Base-by-base conservation (phyloP, 2,329 filamentous ascomycete genomes). In the Chaetomiaceae sp. region DNA sequence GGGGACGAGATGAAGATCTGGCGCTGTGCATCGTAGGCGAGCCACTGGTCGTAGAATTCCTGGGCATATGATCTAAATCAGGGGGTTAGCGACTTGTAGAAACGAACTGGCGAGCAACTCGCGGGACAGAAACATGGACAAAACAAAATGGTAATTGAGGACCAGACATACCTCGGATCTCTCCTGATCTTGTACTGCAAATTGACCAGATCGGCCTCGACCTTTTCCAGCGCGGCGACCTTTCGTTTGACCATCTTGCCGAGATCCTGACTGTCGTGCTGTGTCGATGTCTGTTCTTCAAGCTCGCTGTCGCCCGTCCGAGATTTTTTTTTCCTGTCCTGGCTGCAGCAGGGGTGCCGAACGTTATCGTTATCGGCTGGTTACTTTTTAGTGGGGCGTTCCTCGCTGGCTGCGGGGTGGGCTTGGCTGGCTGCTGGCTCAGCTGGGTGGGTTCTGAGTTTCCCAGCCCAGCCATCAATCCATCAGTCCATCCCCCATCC, bases 1-100 rank as follows among this genome's bases (percentile, higher is more conserved):
- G 93, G 93, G 42, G 89, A 87, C 37, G 86, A 81, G 63, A 96
- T 78, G 71, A 97, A 96, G 60, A 97, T 89, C 64, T 96, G 89
- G 54, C 88, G 83, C 66, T 95, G 87, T 20, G 88, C 62, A 48
- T 63, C 61, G 56, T 64, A 63, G 37, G 60, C 57, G 33, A 62
- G 61, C 58, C 59, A 64, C 48, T 60, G 61, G 59, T 68, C 66
- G 51, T 62, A 59, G 64, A 96, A 96, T 65, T 96, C 92, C 59
- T 95, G 88, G 55, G 85, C 81, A 70, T 97, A 97, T 3, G 90
- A 95, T 63, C 84, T 88, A 56, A 39, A 27, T 6, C 25, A 27
- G 6, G 25, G 25, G 25, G 25, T 7, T 27, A n/a, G 25, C 2
- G 34, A 37, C 25, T 33, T 33, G 30, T n/a, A 12, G 9, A 5